Percentiles rank a stretch among this genome's conserved stretches.
These are phyloP conservation scores for Sporothrix humicola DNA, from an alignment of 2,329 filamentous ascomycete species.

Conservation along the genomic window DNA sequence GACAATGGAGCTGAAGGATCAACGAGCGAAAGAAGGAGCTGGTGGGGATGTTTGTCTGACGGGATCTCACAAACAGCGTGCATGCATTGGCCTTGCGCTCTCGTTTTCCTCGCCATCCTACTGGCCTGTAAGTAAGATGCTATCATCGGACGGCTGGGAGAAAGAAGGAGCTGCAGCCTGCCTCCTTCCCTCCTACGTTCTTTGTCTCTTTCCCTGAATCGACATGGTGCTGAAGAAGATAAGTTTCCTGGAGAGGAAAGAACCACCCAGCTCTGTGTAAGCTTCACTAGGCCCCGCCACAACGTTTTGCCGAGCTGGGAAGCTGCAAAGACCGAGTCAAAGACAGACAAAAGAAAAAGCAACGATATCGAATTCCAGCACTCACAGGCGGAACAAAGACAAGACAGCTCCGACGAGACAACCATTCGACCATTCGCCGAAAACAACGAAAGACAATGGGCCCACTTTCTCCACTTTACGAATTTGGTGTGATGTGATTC, in stretches of 20 bases:
- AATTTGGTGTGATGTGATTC: conserved; percentile 21
- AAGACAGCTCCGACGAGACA: not conserved
- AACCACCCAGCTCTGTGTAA: not conserved
- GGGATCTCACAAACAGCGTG: conserved; percentile 1
- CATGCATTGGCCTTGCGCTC: conserved; percentile 7
- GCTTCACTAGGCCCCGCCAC: not conserved
- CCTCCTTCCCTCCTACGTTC: not conserved
- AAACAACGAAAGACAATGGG: conserved; percentile 13
- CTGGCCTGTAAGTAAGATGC: not conserved
- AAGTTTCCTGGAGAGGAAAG: conserved; percentile 2
- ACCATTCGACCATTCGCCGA: conserved; percentile 12
- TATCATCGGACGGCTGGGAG: not conserved
- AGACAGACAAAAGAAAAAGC: not conserved
- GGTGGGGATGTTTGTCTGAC: not conserved
- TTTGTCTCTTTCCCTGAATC: not conserved
- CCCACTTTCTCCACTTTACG: not conserved
- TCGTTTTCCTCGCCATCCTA: not conserved
- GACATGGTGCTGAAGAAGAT: not conserved
- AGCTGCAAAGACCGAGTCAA: not conserved
- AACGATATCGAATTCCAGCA: not conserved
- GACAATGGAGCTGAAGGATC: not conserved
- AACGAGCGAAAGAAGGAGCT: conserved; percentile 1
- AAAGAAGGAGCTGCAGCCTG: not conserved
- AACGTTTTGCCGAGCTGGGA: not conserved
- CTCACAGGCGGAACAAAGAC: not conserved